Conservation (phyloP, 2,329 filamentous ascomycete genomes). For the Phyllachora maydis region DNA sequence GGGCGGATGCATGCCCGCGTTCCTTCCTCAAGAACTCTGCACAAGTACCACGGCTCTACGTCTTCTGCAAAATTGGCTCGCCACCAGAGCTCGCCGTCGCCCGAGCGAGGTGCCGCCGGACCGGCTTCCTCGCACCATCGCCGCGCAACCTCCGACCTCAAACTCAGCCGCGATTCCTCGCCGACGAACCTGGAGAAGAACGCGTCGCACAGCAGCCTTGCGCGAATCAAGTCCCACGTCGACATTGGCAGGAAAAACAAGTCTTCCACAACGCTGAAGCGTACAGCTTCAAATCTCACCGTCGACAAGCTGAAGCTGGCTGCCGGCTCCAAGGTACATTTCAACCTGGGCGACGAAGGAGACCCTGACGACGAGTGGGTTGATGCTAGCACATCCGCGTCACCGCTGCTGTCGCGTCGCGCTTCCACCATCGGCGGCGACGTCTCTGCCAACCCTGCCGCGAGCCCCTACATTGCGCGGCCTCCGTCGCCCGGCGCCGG, state of each 20-base stretch:
- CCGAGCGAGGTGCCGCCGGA: conserved; percentile 15
- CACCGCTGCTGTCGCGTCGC: conserved; percentile 31
- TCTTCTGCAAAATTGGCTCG: conserved; percentile 13
- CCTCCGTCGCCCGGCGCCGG: too few species aligned
- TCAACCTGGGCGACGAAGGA: conserved; percentile 28
- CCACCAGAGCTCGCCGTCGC: conserved; percentile 20
- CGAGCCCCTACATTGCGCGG: too few species aligned
- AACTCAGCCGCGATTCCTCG: conserved; percentile 22
- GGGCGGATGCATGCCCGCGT: conserved; percentile 28
- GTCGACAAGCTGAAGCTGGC: conserved; percentile 19
- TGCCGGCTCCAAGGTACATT: conserved; percentile 29
- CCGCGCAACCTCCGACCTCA: conserved; percentile 27
- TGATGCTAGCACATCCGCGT: conserved; percentile 42
- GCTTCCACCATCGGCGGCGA: conserved; percentile 27
- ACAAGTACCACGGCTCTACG: conserved; percentile 17
- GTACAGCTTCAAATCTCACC: conserved; percentile 26
- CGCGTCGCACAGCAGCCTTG: conserved; percentile 29
- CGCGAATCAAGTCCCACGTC: conserved; percentile 38
- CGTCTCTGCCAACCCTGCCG: too few species aligned
- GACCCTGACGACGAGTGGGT: conserved; percentile 41
- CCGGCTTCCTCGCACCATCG: conserved; percentile 18
- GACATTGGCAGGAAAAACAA: conserved; percentile 31
- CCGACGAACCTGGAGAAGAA: conserved; percentile 27
- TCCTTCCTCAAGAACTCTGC: conserved; percentile 28
- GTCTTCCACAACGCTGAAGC: conserved; percentile 29